Conservation (phyloP, 73 alveolate species). For the Stentor coeruleus region DNA sequence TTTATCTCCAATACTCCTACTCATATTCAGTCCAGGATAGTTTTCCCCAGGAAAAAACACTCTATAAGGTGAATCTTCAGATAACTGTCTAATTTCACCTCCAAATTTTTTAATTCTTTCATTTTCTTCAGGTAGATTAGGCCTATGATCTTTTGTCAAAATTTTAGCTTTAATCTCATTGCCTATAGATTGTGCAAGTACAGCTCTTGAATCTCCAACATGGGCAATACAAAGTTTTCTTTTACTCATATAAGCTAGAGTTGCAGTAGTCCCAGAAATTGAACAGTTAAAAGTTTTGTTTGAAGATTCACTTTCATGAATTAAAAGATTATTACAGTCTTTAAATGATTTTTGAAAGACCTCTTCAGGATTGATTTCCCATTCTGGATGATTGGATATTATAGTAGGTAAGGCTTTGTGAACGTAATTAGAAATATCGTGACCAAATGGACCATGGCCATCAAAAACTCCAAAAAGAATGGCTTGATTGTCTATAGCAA, state of each 20-base stretch:
- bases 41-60: constrained; percentile 58
- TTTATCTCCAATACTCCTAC: constrained; percentile 73
- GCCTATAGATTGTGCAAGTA: constrained; percentile 2
- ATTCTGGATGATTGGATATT: background rate
- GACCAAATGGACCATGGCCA: constrained; percentile 61
- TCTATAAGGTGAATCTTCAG: constrained; percentile 24
- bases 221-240: constrained; percentile 26
- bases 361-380: background rate
- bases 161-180: background rate
- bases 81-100: constrained; percentile 23
- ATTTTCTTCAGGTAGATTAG: constrained; percentile 46
- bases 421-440: constrained; percentile 45
- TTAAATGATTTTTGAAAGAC: constrained; percentile 22
- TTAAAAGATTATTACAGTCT: background rate
- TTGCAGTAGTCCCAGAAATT: constrained; percentile 30
- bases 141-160: constrained; percentile 61
- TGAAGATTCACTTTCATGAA: background rate
- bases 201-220: constrained; percentile 35
- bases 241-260: background rate
- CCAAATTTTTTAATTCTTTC: constrained; percentile 33
- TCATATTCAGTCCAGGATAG: constrained; percentile 75
- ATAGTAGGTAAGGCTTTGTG: constrained; percentile 32
- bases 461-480: constrained; percentile 10
- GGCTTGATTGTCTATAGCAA: background rate
- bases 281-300: constrained; percentile 12